Evolutionary conservation across 768 basidiomycete species (phyloP).

Genomic region (Hypsizygus marmoreus): DNA sequence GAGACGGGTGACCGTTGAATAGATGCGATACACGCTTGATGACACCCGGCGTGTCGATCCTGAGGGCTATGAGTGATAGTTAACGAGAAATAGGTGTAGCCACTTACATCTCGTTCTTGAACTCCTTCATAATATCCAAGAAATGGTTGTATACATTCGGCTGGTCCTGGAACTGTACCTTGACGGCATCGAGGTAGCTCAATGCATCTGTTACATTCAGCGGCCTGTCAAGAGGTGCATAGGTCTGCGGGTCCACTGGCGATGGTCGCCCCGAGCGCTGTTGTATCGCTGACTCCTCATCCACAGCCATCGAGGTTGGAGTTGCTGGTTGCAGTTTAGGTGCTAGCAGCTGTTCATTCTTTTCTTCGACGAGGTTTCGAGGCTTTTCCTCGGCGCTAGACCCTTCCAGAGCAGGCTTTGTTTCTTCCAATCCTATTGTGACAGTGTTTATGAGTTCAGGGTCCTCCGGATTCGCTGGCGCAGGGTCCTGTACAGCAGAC

Average conservation of each 20-base stretch:
- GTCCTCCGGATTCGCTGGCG: not conserved
- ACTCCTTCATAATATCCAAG: constrained; percentile 98
- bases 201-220: constrained; percentile 93
- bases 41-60: constrained; percentile 97
- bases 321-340: constrained; percentile 4
- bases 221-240: constrained; percentile 52
- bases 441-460: too few species aligned
- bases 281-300: constrained; percentile 13
- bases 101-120: constrained; percentile 88
- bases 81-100: not conserved
- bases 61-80: constrained; percentile 43
- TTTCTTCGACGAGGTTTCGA: too few species aligned
- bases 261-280: constrained; percentile 9
- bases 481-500: not conserved
- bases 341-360: constrained; percentile 11
- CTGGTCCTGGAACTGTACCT: constrained; percentile 85
- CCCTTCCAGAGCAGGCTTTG: constrained; percentile 1
- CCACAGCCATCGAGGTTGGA: constrained; percentile 15
- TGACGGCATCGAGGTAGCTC: constrained; percentile 91
- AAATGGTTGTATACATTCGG: constrained; percentile 96
- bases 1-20: constrained; percentile 84
- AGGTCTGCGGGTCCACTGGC: constrained; percentile 31
- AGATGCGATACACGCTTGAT: constrained; percentile 93
- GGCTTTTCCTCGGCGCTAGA: constrained; percentile 15
- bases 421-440: constrained; percentile 11